Evolutionary conservation across 208 protist genomes (phyloP), one percentile per base, ranked within the genome.

Genomic region (Angomonas ambiguus): DNA sequence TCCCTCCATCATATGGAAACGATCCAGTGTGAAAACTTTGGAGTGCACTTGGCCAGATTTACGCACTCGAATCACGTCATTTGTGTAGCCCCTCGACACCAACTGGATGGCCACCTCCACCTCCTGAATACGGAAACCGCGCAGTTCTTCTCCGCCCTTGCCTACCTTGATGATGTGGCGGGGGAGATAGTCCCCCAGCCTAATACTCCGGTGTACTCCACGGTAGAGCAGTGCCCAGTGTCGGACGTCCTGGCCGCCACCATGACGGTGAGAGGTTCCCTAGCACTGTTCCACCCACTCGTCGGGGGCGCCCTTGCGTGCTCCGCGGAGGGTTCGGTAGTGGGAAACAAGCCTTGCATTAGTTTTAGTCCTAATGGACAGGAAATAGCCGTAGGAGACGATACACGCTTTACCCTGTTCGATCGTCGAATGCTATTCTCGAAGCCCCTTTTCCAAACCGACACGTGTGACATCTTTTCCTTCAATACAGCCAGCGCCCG

Each of bases 81-180:
- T 2, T 88, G 79, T 55, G 78, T 95, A 0, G 78, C 80, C 1
- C 86, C 89, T 16, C 83, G 86, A 25, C 76, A 81, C 41, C 73
- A 73, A 49, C 65, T 82, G 2, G 89, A 95, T 45, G 89, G 89
- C 28, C 85, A 95, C 58, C 64, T 95, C 64, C 85, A 95, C 67
- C 71, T 95, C 1, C 62, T 93, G 1, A 91, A 88, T 62, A 71
- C 81, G 25, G 82, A 81, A 48, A 83, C 83, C 5, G 83, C 82
- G 22, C 76, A 88, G 65, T 74, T 95, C 53, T 80, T 87, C 34
- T 60, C 71, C 32, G 75, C 76, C 49, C 76, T 93, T 72, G 80
- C 84, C 10, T 88, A 90, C 71, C 4, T 88, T 0, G 80, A 85
- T 66, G 89, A 92, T 53, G 63, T 63, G 0, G 77, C 75, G 42